A percentile compares a stretch with the other conserved stretches of the same genome.
Conservation (phyloP, 2,329 filamentous ascomycete species). For the Diplocarpon rosae region DNA sequence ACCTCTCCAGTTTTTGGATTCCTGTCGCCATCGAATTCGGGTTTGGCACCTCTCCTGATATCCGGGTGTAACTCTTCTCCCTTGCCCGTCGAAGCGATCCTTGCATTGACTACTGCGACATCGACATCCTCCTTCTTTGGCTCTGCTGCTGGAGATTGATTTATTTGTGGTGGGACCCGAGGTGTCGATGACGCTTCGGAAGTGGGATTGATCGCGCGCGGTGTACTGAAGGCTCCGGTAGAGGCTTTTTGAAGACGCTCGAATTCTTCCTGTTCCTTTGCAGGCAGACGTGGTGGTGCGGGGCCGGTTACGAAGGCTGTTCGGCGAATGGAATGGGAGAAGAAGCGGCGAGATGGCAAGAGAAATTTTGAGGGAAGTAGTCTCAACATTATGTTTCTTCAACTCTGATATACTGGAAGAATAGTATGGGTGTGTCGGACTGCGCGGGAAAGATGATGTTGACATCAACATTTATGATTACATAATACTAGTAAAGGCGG, state of each 20-base stretch:
- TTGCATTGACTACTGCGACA: constrained; percentile 27
- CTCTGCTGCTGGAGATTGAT: constrained; percentile 35
- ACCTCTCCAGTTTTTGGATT: constrained; percentile 95
- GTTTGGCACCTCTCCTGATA: constrained; percentile 63
- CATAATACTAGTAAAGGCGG: constrained; percentile 12
- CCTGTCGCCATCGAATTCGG: constrained; percentile 84
- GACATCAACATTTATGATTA: constrained; percentile 3
- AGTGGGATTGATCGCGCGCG: constrained; percentile 22
- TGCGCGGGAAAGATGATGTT: constrained; percentile 1
- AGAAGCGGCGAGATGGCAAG: constrained; percentile 22
- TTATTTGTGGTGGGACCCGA: constrained; percentile 31
- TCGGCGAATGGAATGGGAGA: constrained; percentile 20
- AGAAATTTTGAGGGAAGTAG: constrained; percentile 19
- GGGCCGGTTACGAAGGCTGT: constrained; percentile 43
- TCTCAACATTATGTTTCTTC: constrained; percentile 20
- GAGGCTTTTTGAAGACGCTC: constrained; percentile 72
- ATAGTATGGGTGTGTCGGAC: neutral
- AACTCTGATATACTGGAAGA: no score
- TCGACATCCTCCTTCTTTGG: constrained; percentile 14
- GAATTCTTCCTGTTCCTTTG: constrained; percentile 82
- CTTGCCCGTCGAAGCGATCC: constrained; percentile 42
- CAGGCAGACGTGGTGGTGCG: constrained; percentile 74
- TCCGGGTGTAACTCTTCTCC: constrained; percentile 60
- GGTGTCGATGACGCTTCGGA: constrained; percentile 15
- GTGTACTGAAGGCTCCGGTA: constrained; percentile 68